Base-by-base conservation (phyloP, 2,329 filamentous ascomycete species). In the Teratosphaeria pseudoeucalypti region DNA sequence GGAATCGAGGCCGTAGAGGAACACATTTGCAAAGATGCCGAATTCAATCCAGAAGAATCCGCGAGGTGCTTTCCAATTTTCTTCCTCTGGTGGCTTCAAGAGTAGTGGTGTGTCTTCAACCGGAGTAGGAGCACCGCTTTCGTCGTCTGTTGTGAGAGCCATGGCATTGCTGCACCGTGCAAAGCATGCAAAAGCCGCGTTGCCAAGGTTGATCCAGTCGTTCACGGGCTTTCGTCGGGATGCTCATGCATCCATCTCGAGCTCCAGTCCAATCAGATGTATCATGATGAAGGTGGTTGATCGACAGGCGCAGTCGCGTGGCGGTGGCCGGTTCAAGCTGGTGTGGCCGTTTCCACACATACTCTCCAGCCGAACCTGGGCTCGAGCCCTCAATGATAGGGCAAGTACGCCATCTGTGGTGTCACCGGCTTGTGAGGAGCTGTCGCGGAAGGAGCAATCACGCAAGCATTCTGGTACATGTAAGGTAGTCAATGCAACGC, bases 1-100 rank as follows among this genome's bases (percentile, higher is more conserved):
- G n/a, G 59, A 59, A 43, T 65, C 63, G 34, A 64, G 57, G 6
- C 61, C 63, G 34, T 64, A 65, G 27, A 65, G 62, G 59, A 64
- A 65, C 47, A 65, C 63, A 43, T 65, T 64, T 12, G 63, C 60
- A 39, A 65, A 61, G 58, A 65, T 64, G 26, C 62, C 62, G 12
- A 65, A 39, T 43, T 65, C 63, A 49, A 65, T 65, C 62, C 60
- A 62, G 56, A 65, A 23, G 39, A 65, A 64, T 14, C 60, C 60
- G 27, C 60, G 58, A n/a, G 63, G 63, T 12, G 63, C 57, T 47
- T 61, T 61, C 63, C 63, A 65, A n/a, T 60, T 53, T 16, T 57
- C 59, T 60, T 62, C 62, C n/a, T 64, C 62, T 9, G 62, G 63
- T 58, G 58, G 57, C 58, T 60, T 58, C 12, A 64, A 60, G 16